These are phyloP conservation scores for Cupressus sempervirens DNA, from an alignment of 75 land plant genomes.

Conservation along the genomic window DNA sequence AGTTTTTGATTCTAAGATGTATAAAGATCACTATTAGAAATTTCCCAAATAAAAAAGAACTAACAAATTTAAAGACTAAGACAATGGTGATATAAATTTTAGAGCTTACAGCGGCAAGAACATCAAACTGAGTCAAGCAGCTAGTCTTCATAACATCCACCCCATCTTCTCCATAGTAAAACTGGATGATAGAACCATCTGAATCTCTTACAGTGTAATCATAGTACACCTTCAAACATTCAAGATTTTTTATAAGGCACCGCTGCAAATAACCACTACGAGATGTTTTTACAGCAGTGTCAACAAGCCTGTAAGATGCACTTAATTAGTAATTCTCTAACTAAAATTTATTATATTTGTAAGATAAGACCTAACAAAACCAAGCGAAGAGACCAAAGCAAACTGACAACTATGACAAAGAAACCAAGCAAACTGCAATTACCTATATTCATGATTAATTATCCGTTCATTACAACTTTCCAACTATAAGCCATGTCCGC, in stretches of 20 bases:
- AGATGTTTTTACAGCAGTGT: constrained; percentile 96
- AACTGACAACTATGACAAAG: not conserved
- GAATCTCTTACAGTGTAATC: constrained; percentile 93
- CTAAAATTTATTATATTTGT: not conserved
- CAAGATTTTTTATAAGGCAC: constrained; percentile 89
- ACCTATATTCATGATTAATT: not conserved
- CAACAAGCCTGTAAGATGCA: constrained; percentile 63
- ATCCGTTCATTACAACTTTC: not conserved
- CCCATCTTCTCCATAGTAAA: constrained; percentile 96
- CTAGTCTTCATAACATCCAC: constrained; percentile 76
- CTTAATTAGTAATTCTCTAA: not conserved
- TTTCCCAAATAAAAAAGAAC: constrained; percentile 5
- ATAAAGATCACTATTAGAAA: constrained; percentile 6
- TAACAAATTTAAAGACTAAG: not conserved
- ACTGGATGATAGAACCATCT: constrained; percentile 94
- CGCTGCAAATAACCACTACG: constrained; percentile 96
- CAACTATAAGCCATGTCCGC: not conserved
- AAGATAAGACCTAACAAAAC: not conserved
- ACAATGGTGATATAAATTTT: not conserved
- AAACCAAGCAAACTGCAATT: not conserved
- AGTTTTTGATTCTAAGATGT: constrained; percentile 65
- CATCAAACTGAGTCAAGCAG: constrained; percentile 58
- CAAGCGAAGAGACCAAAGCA: not conserved
- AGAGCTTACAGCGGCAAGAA: constrained; percentile 54
- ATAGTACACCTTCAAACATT: constrained; percentile 78